phyloP scores from a whole-genome alignment of 106 monocot genomes.

The Dendrobium nobile region DNA sequence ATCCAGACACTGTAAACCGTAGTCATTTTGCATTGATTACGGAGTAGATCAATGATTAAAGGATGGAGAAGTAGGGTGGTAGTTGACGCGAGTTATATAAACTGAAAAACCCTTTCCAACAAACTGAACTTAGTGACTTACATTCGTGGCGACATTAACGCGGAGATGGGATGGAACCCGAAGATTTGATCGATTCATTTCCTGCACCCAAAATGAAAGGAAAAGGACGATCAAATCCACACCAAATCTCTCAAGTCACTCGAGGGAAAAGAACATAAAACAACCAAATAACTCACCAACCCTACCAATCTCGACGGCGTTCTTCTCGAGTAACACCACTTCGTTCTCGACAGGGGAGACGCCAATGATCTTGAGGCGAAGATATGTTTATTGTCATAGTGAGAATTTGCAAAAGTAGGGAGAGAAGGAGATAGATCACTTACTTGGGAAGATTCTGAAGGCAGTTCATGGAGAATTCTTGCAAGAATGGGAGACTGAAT shows the following conservation, averaged over 20 bases:
- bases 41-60: background rate
- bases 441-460: slow-evolving; percentile 29
- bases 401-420: background rate
- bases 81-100: background rate
- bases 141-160: slow-evolving; percentile 13
- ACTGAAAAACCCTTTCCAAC: background rate
- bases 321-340: slow-evolving; percentile 11
- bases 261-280: background rate
- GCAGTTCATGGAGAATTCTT: slow-evolving; percentile 26
- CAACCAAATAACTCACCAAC: background rate
- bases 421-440: background rate
- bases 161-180: slow-evolving; percentile 9
- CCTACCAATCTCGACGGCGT: slow-evolving; percentile 1
- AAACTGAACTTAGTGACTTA: background rate
- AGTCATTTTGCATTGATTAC: background rate
- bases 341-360: background rate
- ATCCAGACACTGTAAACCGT: background rate
- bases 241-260: background rate
- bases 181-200: slow-evolving; percentile 25
- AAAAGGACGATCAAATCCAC: background rate
- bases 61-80: background rate
- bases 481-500: background rate
- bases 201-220: slow-evolving; percentile 18
- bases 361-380: slow-evolving; percentile 22
- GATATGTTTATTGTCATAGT: background rate